A percentile compares a stretch with the other conserved stretches of the same genome.
Evolutionary conservation across 1,284 basidiomycete species (phyloP).

Genomic region (Sporisorium scitamineum): DNA sequence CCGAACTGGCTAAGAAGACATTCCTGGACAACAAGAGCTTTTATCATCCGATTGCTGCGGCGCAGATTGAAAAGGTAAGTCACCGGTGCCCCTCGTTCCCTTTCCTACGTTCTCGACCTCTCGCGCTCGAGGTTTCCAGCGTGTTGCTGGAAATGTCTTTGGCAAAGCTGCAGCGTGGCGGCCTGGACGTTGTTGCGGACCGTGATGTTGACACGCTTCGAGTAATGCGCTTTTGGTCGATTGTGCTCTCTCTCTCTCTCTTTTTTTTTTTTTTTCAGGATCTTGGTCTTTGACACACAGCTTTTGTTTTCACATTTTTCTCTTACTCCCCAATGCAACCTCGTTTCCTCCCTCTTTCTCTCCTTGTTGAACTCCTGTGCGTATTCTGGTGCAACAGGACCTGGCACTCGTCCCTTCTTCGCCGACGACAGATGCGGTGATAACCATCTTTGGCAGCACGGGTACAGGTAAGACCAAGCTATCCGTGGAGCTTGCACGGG

Average conservation of each 20-base stretch:
- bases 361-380: no score
- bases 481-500: slow-evolving; percentile 85
- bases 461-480: slow-evolving; percentile 97
- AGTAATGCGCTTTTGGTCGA: slow-evolving; percentile 4
- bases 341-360: not conserved
- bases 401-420: not conserved
- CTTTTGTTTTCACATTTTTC: not conserved
- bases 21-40: slow-evolving; percentile 74
- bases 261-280: slow-evolving; percentile 24
- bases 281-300: slow-evolving; percentile 34
- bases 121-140: not conserved
- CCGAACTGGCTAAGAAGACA: slow-evolving; percentile 75
- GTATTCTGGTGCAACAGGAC: slow-evolving; percentile 14
- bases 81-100: not conserved
- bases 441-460: slow-evolving; percentile 92
- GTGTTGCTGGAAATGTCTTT: no score
- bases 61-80: slow-evolving; percentile 67
- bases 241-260: not conserved
- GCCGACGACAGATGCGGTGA: slow-evolving; percentile 42
- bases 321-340: slow-evolving; percentile 4
- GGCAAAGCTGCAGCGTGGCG: slow-evolving; percentile 2
- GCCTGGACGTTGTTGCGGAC: slow-evolving; percentile 7
- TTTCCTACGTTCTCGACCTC: not conserved
- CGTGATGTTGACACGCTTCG: slow-evolving; percentile 36
- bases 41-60: slow-evolving; percentile 71